phyloP scores from a whole-genome alignment of 148 eudicot genomes.

The Persicaria maculosa region DNA sequence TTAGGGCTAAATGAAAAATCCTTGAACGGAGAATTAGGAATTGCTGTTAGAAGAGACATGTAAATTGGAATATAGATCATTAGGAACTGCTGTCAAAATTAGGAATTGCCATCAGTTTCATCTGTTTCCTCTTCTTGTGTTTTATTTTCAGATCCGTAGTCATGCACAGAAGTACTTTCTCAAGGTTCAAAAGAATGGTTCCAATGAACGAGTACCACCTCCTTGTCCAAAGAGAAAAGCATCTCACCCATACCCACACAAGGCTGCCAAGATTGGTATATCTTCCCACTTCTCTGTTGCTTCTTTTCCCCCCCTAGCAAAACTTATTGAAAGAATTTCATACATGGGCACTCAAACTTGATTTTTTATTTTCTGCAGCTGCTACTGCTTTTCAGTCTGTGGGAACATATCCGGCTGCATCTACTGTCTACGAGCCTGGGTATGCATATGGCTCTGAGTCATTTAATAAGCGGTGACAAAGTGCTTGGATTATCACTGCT shows the following conservation, averaged over 20 bases:
- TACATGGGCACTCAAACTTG: slow-evolving; percentile 12
- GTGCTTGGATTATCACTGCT: slow-evolving; percentile 93
- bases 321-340: neutral
- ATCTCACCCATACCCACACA: slow-evolving; percentile 58
- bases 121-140: too few species aligned
- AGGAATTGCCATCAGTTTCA: too few species aligned
- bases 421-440: slow-evolving; percentile 26
- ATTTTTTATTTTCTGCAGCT: slow-evolving; percentile 19
- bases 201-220: slow-evolving; percentile 55
- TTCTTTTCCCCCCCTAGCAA: neutral
- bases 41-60: too few species aligned
- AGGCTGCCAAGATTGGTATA: slow-evolving; percentile 45
- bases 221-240: slow-evolving; percentile 66
- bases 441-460: slow-evolving; percentile 26
- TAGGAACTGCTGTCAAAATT: too few species aligned
- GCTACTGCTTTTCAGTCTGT: slow-evolving; percentile 18
- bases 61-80: too few species aligned
- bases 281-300: neutral
- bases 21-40: too few species aligned
- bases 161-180: slow-evolving; percentile 36
- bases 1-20: too few species aligned
- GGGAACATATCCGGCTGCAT: slow-evolving; percentile 21
- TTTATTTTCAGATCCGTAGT: slow-evolving; percentile 32
- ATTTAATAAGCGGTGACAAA: slow-evolving; percentile 92
- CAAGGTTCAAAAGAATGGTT: slow-evolving; percentile 48